Conservation (phyloP, 306 rosid species). For the Betula pendula region DNA sequence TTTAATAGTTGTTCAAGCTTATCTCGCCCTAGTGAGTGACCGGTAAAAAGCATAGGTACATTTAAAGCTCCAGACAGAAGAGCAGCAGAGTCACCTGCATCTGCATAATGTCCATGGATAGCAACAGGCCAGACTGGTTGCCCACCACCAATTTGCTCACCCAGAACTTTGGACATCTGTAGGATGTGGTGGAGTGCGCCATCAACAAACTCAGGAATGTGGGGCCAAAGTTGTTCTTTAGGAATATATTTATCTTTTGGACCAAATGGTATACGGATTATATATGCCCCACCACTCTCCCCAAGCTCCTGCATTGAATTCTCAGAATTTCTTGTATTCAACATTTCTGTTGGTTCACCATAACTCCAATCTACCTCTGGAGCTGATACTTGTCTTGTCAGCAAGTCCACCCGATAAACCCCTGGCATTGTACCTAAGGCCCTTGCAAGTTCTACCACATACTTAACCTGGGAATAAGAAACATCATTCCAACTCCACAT, state of each 20-base stretch:
- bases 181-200: conserved; percentile 53
- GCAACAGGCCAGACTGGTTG: conserved; percentile 62
- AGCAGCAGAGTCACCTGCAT: conserved; percentile 68
- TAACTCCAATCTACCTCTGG: conserved; percentile 63
- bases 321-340: conserved; percentile 36
- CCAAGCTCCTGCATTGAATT: conserved; percentile 39
- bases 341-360: conserved; percentile 66
- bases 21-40: conserved; percentile 63
- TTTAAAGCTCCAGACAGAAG: conserved; percentile 60
- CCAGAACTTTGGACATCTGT: conserved; percentile 58
- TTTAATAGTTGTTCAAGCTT: conserved; percentile 60
- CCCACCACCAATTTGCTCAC: conserved; percentile 57
- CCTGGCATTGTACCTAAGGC: conserved; percentile 64
- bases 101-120: conserved; percentile 67
- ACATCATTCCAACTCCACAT: conserved; percentile 20
- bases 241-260: conserved; percentile 53
- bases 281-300: conserved; percentile 58
- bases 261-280: conserved; percentile 59
- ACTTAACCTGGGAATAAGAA: conserved; percentile 43
- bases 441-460: conserved; percentile 61
- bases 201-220: conserved; percentile 57
- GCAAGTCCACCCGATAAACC: conserved; percentile 60
- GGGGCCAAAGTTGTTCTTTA: conserved; percentile 57
- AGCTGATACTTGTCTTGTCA: conserved; percentile 58
- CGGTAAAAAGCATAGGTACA: conserved; percentile 63